Percentiles rank a stretch among this genome's conserved stretches.
Evolutionary conservation across 2,329 filamentous ascomycete species (phyloP).

Genomic region (Cladosporium sp.): DNA sequence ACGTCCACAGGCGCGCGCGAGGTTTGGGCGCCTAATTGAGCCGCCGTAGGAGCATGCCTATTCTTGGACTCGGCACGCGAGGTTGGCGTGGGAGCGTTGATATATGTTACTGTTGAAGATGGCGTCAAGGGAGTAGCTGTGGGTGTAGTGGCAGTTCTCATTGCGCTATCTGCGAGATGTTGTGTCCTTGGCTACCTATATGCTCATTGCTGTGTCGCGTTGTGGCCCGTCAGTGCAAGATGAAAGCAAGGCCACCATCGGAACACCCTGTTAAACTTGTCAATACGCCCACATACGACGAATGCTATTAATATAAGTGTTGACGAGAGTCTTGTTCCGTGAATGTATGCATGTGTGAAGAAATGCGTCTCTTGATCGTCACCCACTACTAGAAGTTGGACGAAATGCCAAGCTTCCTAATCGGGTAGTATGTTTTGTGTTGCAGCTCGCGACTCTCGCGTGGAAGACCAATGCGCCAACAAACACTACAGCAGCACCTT

Average conservation of each 20-base stretch:
- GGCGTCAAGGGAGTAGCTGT: no score
- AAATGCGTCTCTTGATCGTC: not conserved
- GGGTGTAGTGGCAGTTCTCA: no score
- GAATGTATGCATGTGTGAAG: not conserved
- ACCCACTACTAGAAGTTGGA: not conserved
- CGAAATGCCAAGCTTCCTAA: not conserved
- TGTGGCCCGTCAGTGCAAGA: no score
- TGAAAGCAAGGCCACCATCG: no score
- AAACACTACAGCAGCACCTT: not conserved
- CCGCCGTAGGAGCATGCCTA: not conserved
- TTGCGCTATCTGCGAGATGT: no score
- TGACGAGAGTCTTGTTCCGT: not conserved
- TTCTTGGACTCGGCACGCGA: not conserved
- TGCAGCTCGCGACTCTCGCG: not conserved
- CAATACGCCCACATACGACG: no score
- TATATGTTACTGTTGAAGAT: no score
- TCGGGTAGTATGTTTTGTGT: not conserved
- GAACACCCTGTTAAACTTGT: no score
- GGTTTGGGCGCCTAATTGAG: constrained; percentile 5
- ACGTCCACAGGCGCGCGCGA: constrained; percentile 1
- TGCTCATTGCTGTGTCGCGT: no score
- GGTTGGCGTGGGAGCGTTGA: no score
- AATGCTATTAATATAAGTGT: no score
- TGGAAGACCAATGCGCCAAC: not conserved
- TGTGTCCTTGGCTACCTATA: no score